These are phyloP conservation scores for Pythium insidiosum DNA, from an alignment of 352 stramenopile genomes.

Conservation along the genomic window DNA sequence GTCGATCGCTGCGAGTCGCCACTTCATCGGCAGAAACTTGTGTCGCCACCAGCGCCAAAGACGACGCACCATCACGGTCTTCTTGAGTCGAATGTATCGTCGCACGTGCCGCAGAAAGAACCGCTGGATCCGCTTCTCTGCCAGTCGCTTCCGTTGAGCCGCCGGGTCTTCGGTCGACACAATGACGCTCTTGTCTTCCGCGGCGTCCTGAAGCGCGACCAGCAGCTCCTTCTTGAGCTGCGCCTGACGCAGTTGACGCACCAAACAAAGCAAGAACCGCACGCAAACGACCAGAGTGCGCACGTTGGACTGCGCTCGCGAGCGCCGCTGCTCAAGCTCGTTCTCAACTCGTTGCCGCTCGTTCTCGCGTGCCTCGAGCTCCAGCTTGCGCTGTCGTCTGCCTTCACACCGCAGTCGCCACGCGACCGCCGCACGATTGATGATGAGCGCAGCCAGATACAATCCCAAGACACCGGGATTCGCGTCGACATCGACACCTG, in stretches of 20 bases:
- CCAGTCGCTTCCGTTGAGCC: conserved; percentile 8
- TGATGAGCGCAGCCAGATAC: conserved; percentile 24
- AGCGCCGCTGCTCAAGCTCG: neutral
- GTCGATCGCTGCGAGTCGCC: conserved; percentile 12
- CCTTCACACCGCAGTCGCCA: conserved; percentile 1
- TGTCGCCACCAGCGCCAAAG: conserved; percentile 40
- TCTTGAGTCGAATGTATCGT: conserved; percentile 34
- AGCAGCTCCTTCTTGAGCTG: conserved; percentile 35
- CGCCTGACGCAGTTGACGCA: conserved; percentile 18
- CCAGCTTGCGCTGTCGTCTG: conserved; percentile 1
- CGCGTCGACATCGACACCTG: too few relatives aligned
- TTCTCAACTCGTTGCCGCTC: conserved; percentile 2
- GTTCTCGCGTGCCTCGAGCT: too few relatives aligned
- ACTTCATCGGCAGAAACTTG: conserved; percentile 14
- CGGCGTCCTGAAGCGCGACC: conserved; percentile 22
- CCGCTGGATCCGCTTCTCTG: conserved; percentile 24
- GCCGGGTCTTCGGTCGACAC: neutral
- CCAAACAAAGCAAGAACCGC: conserved; percentile 25
- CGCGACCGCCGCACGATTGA: conserved; percentile 19
- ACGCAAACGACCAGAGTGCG: conserved; percentile 18
- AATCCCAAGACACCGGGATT: conserved; percentile 12
- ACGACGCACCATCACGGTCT: conserved; percentile 34
- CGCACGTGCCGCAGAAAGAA: conserved; percentile 44
- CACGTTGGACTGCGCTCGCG: conserved; percentile 9
- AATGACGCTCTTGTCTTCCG: conserved; percentile 21